phyloP scores from a whole-genome alignment of 306 rosid species.

The Neltuma alba region DNA sequence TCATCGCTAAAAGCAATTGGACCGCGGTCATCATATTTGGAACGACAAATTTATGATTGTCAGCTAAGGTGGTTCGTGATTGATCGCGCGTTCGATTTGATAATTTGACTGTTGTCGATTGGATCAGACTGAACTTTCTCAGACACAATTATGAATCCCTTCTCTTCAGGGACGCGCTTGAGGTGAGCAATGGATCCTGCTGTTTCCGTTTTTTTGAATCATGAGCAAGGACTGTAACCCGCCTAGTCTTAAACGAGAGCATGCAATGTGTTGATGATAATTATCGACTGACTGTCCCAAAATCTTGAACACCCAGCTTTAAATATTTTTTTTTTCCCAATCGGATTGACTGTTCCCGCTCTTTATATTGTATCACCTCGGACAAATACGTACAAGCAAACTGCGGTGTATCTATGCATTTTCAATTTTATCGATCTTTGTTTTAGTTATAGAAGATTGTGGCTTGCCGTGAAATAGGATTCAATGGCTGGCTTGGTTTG shows the following conservation, averaged over 20 bases:
- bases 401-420: conserved; percentile 8
- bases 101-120: conserved; percentile 26
- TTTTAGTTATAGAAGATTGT: conserved; percentile 18
- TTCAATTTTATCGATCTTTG: conserved; percentile 1
- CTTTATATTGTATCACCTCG: neutral
- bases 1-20: conserved; percentile 45
- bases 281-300: neutral
- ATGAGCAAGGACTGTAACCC: conserved; percentile 2
- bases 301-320: conserved; percentile 11
- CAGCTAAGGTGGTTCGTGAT: conserved; percentile 22
- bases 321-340: neutral
- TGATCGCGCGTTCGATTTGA: conserved; percentile 37
- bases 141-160: conserved; percentile 86
- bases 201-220: conserved; percentile 41
- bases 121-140: conserved; percentile 65
- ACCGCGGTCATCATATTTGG: conserved; percentile 54
- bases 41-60: conserved; percentile 19
- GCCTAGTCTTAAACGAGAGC: neutral
- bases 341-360: neutral
- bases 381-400: neutral
- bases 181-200: conserved; percentile 57
- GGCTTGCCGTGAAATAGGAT: neutral
- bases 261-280: conserved; percentile 26
- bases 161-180: conserved; percentile 97
- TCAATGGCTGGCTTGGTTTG: too few relatives aligned